Evolutionary conservation across 371 early-diverging fungal genomes (phyloP), one percentile per base, ranked within the genome.

Genomic region (Mortierella sp.): DNA sequence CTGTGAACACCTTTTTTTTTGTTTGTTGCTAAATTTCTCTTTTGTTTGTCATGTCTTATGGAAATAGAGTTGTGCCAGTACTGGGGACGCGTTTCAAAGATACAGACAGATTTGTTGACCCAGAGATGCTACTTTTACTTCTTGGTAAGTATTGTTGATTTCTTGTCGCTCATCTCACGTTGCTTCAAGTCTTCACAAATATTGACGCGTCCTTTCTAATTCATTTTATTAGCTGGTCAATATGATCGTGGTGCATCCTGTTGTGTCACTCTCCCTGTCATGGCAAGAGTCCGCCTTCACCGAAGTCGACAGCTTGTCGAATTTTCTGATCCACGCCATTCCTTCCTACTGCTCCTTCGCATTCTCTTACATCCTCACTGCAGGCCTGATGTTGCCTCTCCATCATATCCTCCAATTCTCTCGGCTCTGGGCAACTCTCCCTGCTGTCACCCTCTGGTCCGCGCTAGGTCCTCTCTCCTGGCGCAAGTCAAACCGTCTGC

Each of bases 271-370:
- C 0, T 70, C 51, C 16, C 54, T 68, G 41, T 83, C 83, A 1
- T 83, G 83, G 83, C 79, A 76, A 58, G 83, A 68, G 38, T 74
- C 76, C 4, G 29, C n/a, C 24, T 14, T 55, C 4, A 38, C 56
- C 2, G 74, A 58, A 38, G 11, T 44, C 54, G 65, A 72, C 27
- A 73, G 70, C 32, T 7, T 60, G 18, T n/a, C 60, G n/a, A 49
- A 8, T 8, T 83, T 83, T 48, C 74, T 83, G 7, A 38, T 32
- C 27, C 83, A 83, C n/a, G 79, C 83, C n/a, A 76, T 83, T 10
- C 83, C 83, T 3, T 83, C 83, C 16, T 83, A 83, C 60, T 46
- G 79, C 76, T 79, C 83, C 4, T 75, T 76, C 54, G 83, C 71
- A 14, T 75, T 72, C 56, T 49, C 79, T 0, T 83, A 83, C 38